phyloP scores from a whole-genome alignment of 148 eudicot species.

The Chenopodium formosanum region DNA sequence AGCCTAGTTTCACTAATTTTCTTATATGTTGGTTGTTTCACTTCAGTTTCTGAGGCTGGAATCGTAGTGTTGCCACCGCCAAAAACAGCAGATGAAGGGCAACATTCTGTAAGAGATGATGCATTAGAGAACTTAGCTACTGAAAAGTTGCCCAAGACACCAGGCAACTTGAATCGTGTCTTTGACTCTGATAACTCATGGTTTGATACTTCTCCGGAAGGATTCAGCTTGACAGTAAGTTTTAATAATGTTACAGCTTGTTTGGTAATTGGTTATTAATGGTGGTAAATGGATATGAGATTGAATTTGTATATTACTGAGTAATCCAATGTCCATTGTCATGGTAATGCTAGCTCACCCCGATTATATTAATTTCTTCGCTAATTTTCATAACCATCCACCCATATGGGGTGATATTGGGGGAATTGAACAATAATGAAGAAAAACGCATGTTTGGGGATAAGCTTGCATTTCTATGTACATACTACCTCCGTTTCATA shows the following conservation, averaged over 20 bases:
- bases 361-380: no score
- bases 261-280: no score
- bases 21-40: neutral
- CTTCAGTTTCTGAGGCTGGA: constrained; percentile 78
- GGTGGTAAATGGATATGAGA: no score
- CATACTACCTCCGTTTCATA: no score
- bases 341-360: no score
- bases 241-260: neutral
- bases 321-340: no score
- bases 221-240: constrained; percentile 68
- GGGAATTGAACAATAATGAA: no score
- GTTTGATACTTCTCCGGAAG: constrained; percentile 81
- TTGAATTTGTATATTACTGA: no score
- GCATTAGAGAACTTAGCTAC: constrained; percentile 41
- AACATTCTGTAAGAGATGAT: constrained; percentile 33
- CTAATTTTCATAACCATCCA: no score
- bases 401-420: no score
- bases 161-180: constrained; percentile 45
- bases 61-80: constrained; percentile 58
- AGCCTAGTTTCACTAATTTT: neutral
- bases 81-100: constrained; percentile 32
- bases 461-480: no score
- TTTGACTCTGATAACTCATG: constrained; percentile 74
- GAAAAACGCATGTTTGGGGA: no score
- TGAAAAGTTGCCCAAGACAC: constrained; percentile 64